Evolutionary conservation across 1,284 basidiomycete species (phyloP), one percentile per base, ranked within the genome.

Genomic region (Sporisorium iseilematis-ciliati): DNA sequence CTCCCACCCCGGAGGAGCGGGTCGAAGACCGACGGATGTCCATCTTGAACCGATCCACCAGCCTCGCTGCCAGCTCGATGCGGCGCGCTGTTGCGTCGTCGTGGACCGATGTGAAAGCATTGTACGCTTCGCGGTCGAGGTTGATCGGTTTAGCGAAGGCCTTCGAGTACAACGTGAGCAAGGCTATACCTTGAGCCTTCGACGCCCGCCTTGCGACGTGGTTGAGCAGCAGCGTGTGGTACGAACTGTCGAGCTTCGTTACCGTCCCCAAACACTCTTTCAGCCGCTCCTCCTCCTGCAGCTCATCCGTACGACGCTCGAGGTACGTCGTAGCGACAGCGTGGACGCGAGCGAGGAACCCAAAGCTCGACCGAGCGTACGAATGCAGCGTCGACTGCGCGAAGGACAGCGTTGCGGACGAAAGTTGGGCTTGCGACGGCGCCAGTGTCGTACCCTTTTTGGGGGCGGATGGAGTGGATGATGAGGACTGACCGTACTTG

Each of bases 101-200:
- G 14, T 14, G 1, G 43, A 26, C 23, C 21, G 46, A 1, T 42
- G 20, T n/a, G 20, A 20, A n/a, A 21, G 11, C 7, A 16, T 29
- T 29, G 38, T 61, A 74, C n/a, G 57, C 14, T 48, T 68, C 65
- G 3, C 35, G 35, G 1, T 23, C 16, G n/a, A 75, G 62, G 42
- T 67, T 43, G 63, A 78, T 58, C 4, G 76, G 65, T 21, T 49
- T 49, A 2, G 76, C 61, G 46, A 78, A 76, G 6, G 74, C 74
- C 46, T 76, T 76, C 12, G 91, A 88, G 86, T 92, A 95, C 4
- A 99, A 88, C 0, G 94, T 93, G 33, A 99, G 89, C 41, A 98
- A 89, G 1, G 96, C 97, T 7, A 94, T 91, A 0, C 97, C 96
- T 85, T 99, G 97, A 2, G 95, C 90, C 69, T 90, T 92, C 20